phyloP scores from a whole-genome alignment of 192 early-diverging fungal species.

The Entophlyctis luteolus region DNA sequence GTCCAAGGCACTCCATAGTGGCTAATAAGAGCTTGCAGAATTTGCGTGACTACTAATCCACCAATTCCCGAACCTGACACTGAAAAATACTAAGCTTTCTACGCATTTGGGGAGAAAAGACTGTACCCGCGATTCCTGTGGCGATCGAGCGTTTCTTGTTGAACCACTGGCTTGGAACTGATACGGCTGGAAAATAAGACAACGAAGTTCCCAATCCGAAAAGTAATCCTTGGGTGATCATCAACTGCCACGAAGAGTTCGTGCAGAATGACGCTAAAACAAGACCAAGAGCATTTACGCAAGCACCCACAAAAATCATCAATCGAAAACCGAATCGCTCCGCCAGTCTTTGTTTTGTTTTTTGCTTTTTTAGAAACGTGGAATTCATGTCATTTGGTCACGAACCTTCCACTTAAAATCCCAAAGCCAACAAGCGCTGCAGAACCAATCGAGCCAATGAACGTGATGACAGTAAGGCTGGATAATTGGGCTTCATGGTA shows the following conservation, averaged over 20 bases:
- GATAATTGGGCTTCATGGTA: slow-evolving; percentile 13
- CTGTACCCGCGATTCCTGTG: slow-evolving; percentile 62
- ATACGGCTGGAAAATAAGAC: slow-evolving; percentile 61
- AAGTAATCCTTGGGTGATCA: slow-evolving; percentile 69
- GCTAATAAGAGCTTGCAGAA: slow-evolving; percentile 58
- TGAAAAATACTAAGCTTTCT: background rate
- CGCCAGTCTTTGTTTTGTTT: slow-evolving; percentile 13
- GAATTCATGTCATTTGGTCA: background rate
- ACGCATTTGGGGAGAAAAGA: background rate
- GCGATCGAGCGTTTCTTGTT: slow-evolving; percentile 61
- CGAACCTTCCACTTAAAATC: slow-evolving; percentile 21
- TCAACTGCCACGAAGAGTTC: slow-evolving; percentile 64
- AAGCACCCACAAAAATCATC: slow-evolving; percentile 46
- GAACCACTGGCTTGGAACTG: slow-evolving; percentile 71
- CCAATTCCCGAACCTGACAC: slow-evolving; percentile 71
- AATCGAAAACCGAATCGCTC: slow-evolving; percentile 49
- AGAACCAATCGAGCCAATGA: slow-evolving; percentile 31
- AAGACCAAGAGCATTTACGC: slow-evolving; percentile 34
- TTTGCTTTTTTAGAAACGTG: too few relatives aligned
- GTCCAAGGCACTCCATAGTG: slow-evolving; percentile 59
- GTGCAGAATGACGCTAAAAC: slow-evolving; percentile 25
- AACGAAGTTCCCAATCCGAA: slow-evolving; percentile 69
- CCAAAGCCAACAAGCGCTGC: slow-evolving; percentile 33
- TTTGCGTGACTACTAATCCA: slow-evolving; percentile 61
- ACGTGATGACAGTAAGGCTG: slow-evolving; percentile 18